phyloP scores from a whole-genome alignment of 352 stramenopile genomes.

The Globisporangium alternatum region DNA sequence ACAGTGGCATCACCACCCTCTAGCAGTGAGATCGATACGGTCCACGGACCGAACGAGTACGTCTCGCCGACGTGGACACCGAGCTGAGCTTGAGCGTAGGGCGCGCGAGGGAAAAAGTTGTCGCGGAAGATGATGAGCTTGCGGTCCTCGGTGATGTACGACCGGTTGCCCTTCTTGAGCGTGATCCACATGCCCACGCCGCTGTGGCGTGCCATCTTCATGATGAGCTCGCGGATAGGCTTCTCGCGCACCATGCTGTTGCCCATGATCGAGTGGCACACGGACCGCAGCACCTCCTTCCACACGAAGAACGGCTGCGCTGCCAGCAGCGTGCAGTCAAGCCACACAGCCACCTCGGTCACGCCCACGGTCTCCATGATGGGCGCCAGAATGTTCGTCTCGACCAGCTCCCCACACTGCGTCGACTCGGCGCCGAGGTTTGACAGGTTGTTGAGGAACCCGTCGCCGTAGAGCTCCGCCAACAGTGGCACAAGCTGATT shows the following conservation, averaged over 20 bases:
- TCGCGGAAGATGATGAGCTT: conserved; percentile 81
- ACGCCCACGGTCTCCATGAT: conserved; percentile 59
- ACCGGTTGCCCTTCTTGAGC: conserved; percentile 83
- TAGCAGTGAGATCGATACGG: conserved; percentile 35
- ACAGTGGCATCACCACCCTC: conserved; percentile 24
- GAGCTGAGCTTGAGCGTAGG: conserved; percentile 21
- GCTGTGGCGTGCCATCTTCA: conserved; percentile 56
- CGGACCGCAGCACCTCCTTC: conserved; percentile 81
- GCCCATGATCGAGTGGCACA: conserved; percentile 80
- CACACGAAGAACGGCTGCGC: conserved; percentile 82
- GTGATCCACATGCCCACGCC: conserved; percentile 70
- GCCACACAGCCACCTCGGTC: conserved; percentile 68
- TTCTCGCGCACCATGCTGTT: conserved; percentile 86
- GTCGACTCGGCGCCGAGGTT: conserved; percentile 76
- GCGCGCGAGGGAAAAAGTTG: conserved; percentile 50
- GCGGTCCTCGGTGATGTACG: conserved; percentile 61
- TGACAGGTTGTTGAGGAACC: conserved; percentile 81
- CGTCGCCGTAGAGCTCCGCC: conserved; percentile 94
- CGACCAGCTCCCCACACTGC: conserved; percentile 71
- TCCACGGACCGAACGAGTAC: conserved; percentile 61
- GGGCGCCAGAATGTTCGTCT: conserved; percentile 46
- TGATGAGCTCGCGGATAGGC: conserved; percentile 70
- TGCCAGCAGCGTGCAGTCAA: conserved; percentile 52
- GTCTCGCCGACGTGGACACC: conserved; percentile 29
- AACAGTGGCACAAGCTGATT: conserved; percentile 93